Conservation (phyloP, 2,329 filamentous ascomycete species). For the Cladosporium oxysporum region DNA sequence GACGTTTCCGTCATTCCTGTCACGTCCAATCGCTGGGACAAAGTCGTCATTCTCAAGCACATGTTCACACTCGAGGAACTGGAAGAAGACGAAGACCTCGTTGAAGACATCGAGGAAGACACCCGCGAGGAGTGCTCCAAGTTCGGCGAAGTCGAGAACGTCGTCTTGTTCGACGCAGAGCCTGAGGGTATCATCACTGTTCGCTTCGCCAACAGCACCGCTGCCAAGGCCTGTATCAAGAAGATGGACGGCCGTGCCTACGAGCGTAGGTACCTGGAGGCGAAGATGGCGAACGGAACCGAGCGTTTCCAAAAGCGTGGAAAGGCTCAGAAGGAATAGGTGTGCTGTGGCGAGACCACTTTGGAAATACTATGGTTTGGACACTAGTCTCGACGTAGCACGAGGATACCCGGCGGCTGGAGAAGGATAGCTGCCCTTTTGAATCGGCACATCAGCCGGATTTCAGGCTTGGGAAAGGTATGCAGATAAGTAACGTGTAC, state of each 20-base stretch:
- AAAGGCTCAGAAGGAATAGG: constrained; percentile 3
- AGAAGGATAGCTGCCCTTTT: background rate
- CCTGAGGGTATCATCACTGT: constrained; percentile 81
- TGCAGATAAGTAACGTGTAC: background rate
- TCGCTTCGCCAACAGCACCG: constrained; percentile 70
- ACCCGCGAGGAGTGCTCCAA: constrained; percentile 87
- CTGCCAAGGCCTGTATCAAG: constrained; percentile 69
- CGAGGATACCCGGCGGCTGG: background rate
- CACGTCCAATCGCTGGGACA: constrained; percentile 65
- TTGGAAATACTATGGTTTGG: background rate
- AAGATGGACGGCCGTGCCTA: constrained; percentile 79
- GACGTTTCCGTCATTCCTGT: constrained; percentile 64
- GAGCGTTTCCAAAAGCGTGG: constrained; percentile 18
- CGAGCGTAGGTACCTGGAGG: constrained; percentile 41
- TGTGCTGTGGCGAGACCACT: background rate
- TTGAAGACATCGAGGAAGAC: constrained; percentile 92
- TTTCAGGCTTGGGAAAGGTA: background rate
- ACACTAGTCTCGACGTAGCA: background rate
- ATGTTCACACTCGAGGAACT: constrained; percentile 90
- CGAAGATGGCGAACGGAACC: constrained; percentile 16
- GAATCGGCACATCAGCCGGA: background rate
- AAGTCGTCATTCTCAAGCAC: constrained; percentile 82
- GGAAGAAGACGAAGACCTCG: constrained; percentile 77
- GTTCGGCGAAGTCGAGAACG: constrained; percentile 84
- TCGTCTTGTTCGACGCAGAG: constrained; percentile 87